Evolutionary conservation across 1,139 yeast species (phyloP), one percentile per base, ranked within the genome.

Genomic region (Hyphopichia pseudoburtonii): DNA sequence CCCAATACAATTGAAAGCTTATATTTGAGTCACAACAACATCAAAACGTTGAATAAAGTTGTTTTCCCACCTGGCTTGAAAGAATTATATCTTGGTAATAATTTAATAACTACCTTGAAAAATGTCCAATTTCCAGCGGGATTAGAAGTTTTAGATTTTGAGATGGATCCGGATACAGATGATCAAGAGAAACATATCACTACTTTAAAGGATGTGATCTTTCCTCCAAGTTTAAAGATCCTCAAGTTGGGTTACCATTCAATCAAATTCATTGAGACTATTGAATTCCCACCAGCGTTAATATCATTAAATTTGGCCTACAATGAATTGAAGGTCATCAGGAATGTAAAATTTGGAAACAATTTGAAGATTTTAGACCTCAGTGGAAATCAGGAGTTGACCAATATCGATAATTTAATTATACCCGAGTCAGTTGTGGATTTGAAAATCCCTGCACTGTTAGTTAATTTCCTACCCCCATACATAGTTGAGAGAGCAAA

Each of bases 21-120:
- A 14, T 65, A 64, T 43, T 56, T 71, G 47, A 60, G 62, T 34
- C 55, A 64, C 42, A 71, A 71, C 47, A 70, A 70, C 41, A 69
- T 71, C 47, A 71, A 71, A 44, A 70, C 76, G 0, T 54, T 71
- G 28, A 71, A 69, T 45, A 71, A 71, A 43, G 76, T 70, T 3
- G 60, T 58, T 40, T 66, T 71, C 38, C 76, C 77, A 7, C 32
- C 57, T 4, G 50, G 56, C 11, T 54, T 71, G 33, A 58, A 54
- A 33, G 66, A 68, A 43, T 51, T 71, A 19, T 66, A 66, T 41
- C 50, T 71, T 34, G 76, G 77, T 2, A 70, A 69, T 42, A 71
- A 71, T 45, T 44, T 66, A 36, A 61, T 71, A 28, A 71, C 77
- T 6, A 70, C 77, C 0, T 53, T 71, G 35, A 71, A 70, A 39